phyloP scores from a whole-genome alignment of 441 rosid genomes.

The Gossypium davidsonii region DNA sequence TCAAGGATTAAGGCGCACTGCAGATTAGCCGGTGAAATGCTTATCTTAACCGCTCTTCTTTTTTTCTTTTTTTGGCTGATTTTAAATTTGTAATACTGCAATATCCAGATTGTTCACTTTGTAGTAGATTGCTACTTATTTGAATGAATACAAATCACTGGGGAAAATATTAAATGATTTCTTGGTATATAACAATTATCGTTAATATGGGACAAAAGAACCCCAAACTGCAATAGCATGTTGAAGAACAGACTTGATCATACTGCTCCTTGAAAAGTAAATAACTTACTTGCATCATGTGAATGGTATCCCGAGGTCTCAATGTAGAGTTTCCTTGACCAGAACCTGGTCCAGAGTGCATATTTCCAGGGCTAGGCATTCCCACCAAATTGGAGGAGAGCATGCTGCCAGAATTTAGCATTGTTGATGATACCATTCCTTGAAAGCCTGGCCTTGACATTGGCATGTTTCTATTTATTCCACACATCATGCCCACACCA shows the following conservation, averaged over 20 bases:
- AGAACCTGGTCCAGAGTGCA: conserved; percentile 62
- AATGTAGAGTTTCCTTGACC: conserved; percentile 67
- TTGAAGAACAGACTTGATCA: not conserved
- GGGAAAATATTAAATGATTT: not conserved
- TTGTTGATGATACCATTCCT: conserved; percentile 61
- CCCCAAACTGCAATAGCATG: not conserved
- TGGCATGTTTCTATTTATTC: conserved; percentile 67
- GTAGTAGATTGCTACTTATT: no score
- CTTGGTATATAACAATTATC: not conserved
- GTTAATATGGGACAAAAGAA: not conserved
- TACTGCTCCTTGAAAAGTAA: not conserved
- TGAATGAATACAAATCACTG: not conserved
- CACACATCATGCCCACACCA: conserved; percentile 60
- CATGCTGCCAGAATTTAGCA: conserved; percentile 61
- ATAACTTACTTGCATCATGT: conserved; percentile 66
- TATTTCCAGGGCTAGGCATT: conserved; percentile 54
- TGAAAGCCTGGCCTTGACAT: conserved; percentile 75
- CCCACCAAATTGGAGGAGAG: conserved; percentile 67
- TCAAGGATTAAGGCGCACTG: not conserved
- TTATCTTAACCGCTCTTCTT: no score
- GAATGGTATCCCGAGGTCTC: conserved; percentile 75
- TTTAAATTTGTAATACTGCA: no score
- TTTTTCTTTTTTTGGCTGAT: no score
- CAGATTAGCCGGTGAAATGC: no score
- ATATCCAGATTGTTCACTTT: no score